phyloP scores from a whole-genome alignment of 345 rosid genomes.

The Aegle marmelos region DNA sequence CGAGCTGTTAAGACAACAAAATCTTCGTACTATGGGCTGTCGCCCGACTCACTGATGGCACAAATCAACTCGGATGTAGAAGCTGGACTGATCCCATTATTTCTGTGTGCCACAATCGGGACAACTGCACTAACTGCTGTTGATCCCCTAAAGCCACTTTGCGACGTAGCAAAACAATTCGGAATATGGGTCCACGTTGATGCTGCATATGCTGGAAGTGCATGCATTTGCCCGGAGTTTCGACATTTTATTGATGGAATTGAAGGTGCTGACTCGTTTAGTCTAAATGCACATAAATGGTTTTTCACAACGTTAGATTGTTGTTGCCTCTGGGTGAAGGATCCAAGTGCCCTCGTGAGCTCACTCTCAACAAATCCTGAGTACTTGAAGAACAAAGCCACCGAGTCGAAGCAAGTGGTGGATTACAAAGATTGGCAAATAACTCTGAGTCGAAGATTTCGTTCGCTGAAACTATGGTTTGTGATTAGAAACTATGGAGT shows the following conservation, averaged over 20 bases:
- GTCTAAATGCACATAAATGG: constrained; percentile 60
- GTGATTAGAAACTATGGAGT: constrained; percentile 52
- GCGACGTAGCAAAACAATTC: constrained; percentile 15
- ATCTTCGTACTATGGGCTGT: constrained; percentile 19
- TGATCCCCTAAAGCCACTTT: constrained; percentile 26
- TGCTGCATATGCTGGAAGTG: constrained; percentile 50
- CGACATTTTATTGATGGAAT: constrained; percentile 38
- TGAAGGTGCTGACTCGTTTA: constrained; percentile 46
- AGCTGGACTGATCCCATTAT: constrained; percentile 29
- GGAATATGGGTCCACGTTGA: constrained; percentile 48
- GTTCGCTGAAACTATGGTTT: constrained; percentile 48
- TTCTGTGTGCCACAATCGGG: constrained; percentile 37
- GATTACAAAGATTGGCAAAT: constrained; percentile 65
- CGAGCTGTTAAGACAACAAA: constrained; percentile 34
- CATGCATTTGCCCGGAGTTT: constrained; percentile 52
- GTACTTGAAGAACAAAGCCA: constrained; percentile 35
- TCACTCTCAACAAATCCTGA: constrained; percentile 42
- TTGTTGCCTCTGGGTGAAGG: constrained; percentile 57
- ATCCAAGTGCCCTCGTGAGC: constrained; percentile 34
- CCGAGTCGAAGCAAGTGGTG: constrained; percentile 30
- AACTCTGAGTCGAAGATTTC: constrained; percentile 46
- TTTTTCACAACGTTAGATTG: constrained; percentile 44
- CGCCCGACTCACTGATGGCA: constrained; percentile 5
- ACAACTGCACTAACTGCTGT: constrained; percentile 33
- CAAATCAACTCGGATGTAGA: constrained; percentile 17